These are phyloP conservation scores for Butyriboletus appendiculatus DNA, from an alignment of 1,284 basidiomycete genomes.

Conservation along the genomic window DNA sequence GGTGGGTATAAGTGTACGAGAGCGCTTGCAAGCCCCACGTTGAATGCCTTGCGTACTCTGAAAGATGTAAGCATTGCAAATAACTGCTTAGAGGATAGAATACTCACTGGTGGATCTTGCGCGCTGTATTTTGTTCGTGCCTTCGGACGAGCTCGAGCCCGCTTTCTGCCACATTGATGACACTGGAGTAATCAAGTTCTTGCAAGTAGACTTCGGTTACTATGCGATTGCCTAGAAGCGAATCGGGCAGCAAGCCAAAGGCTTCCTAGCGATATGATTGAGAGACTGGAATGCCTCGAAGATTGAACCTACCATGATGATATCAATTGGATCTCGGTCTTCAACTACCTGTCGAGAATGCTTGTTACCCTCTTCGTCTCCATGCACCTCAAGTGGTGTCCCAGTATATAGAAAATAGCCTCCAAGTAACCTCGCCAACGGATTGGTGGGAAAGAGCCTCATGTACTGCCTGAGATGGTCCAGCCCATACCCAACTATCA, in stretches of 20 bases:
- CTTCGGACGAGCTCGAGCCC: conserved; percentile 62
- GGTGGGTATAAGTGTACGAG: conserved; percentile 89
- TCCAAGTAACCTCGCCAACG: conserved; percentile 59
- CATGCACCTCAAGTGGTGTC: conserved; percentile 49
- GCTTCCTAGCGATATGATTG: conserved; percentile 50
- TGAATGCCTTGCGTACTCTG: conserved; percentile 63
- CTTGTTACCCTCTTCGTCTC: conserved; percentile 40
- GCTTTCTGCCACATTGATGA: conserved; percentile 69
- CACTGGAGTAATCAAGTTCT: conserved; percentile 77
- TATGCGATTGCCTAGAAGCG: conserved; percentile 74
- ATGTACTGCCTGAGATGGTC: conserved; percentile 66
- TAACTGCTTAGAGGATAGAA: not conserved
- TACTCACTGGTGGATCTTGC: conserved; percentile 52
- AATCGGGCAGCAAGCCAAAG: conserved; percentile 55
- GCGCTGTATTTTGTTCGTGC: conserved; percentile 63
- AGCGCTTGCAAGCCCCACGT: conserved; percentile 66
- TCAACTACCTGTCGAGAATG: conserved; percentile 36
- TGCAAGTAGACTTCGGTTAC: conserved; percentile 71
- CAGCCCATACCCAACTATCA: conserved; percentile 64
- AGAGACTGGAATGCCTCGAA: not conserved
- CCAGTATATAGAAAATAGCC: conserved; percentile 70
- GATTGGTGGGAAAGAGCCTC: conserved; percentile 64
- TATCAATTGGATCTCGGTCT: conserved; percentile 48
- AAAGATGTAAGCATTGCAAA: conserved; percentile 1
- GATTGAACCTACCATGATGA: conserved; percentile 49